Evolutionary conservation across 2,329 filamentous ascomycete genomes (phyloP).

Genomic region (Epichloe sp.): DNA sequence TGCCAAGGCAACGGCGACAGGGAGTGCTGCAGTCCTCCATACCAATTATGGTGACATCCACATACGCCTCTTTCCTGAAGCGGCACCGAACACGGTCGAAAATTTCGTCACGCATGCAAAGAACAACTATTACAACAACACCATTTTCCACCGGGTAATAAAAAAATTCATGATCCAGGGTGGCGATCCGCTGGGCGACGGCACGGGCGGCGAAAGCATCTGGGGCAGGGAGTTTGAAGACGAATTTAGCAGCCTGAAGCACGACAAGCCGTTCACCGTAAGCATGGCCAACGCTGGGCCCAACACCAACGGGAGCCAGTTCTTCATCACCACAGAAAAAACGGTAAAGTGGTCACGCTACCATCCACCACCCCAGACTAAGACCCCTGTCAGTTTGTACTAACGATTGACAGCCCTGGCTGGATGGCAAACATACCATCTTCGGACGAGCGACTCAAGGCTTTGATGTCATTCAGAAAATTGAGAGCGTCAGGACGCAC

Average conservation of each 20-base stretch:
- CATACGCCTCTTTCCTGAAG: constrained; percentile 82
- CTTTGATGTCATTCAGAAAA: constrained; percentile 87
- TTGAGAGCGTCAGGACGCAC: constrained; percentile 78
- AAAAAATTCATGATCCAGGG: constrained; percentile 99
- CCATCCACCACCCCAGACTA: not conserved
- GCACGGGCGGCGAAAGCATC: constrained; percentile 74
- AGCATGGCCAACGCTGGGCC: constrained; percentile 97
- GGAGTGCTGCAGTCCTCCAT: constrained; percentile 72
- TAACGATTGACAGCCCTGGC: constrained; percentile 51
- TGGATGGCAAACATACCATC: constrained; percentile 92
- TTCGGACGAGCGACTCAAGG: constrained; percentile 86
- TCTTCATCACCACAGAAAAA: constrained; percentile 97
- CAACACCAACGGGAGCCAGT: constrained; percentile 91
- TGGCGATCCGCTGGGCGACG: constrained; percentile 85
- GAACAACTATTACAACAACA: constrained; percentile 91
- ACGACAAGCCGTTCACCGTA: constrained; percentile 92
- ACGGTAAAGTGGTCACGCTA: constrained; percentile 44
- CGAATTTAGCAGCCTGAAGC: constrained; percentile 80
- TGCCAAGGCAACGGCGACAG: constrained; percentile 53
- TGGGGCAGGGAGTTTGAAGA: constrained; percentile 95
- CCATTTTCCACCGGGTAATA: constrained; percentile 94
- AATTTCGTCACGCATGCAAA: constrained; percentile 91
- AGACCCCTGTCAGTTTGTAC: constrained; percentile 5
- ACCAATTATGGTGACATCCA: constrained; percentile 92
- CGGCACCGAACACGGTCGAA: constrained; percentile 87